These are phyloP conservation scores for Chrysoporthe austroafricana DNA, from an alignment of 2,329 filamentous ascomycete genomes.

Conservation along the genomic window DNA sequence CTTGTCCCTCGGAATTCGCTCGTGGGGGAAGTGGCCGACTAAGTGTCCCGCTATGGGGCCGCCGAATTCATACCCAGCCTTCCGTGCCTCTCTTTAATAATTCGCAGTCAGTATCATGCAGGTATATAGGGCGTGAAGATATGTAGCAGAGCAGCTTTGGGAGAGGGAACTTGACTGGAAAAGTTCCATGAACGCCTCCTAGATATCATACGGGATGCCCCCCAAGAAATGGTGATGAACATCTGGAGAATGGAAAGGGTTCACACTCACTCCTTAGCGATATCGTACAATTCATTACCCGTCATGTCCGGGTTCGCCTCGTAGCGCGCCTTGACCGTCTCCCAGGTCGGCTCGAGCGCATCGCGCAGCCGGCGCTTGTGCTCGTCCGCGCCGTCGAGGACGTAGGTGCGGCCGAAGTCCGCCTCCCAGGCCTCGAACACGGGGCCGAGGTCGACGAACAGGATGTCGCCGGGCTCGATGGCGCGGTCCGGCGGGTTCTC, in stretches of 20 bases:
- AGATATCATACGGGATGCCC: no score
- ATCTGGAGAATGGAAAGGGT: neutral
- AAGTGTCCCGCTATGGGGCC: conserved; percentile 51
- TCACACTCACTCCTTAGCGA: conserved; percentile 39
- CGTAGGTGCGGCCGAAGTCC: conserved; percentile 57
- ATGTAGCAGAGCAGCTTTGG: neutral
- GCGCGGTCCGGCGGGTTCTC: conserved; percentile 55
- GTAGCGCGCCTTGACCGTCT: conserved; percentile 46
- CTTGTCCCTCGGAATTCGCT: conserved; percentile 53
- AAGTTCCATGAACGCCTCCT: no score
- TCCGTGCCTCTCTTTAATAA: conserved; percentile 34
- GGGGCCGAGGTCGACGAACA: conserved; percentile 55
- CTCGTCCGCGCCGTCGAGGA: conserved; percentile 49
- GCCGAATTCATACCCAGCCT: conserved; percentile 49
- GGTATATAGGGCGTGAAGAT: neutral
- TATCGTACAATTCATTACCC: conserved; percentile 50
- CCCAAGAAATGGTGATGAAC: neutral
- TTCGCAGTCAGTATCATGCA: neutral
- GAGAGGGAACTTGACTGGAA: no score
- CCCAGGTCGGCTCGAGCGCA: conserved; percentile 51
- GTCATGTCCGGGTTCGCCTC: conserved; percentile 48
- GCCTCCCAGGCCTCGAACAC: conserved; percentile 58
- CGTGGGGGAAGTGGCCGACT: conserved; percentile 54
- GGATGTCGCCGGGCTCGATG: conserved; percentile 52
- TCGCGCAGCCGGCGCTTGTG: conserved; percentile 49